phyloP scores from a whole-genome alignment of 2,329 filamentous ascomycete genomes.

The Corinectria fuckeliana region DNA sequence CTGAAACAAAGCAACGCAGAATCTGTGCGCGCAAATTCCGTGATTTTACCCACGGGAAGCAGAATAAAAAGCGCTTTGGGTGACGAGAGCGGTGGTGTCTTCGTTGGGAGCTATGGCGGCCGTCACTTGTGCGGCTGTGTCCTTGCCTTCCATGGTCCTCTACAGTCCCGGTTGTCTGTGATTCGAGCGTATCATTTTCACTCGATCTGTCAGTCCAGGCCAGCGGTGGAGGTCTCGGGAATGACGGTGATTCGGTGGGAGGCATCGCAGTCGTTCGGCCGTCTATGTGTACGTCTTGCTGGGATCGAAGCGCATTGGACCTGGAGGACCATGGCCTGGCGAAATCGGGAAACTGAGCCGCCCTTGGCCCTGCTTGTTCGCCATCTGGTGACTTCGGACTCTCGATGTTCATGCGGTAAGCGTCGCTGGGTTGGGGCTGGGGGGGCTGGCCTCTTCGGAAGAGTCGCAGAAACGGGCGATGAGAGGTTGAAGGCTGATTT shows the following conservation, averaged over 20 bases:
- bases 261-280: not conserved
- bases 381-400: slow-evolving; percentile 55
- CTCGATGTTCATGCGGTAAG: slow-evolving; percentile 39
- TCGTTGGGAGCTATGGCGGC: not conserved
- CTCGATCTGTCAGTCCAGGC: not conserved
- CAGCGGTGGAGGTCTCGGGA: not conserved
- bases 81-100: slow-evolving; percentile 20
- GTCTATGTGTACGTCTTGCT: slow-evolving; percentile 18
- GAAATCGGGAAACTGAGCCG: slow-evolving; percentile 2
- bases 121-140: not conserved
- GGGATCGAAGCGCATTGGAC: slow-evolving; percentile 29
- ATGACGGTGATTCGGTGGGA: not conserved
- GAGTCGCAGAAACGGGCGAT: slow-evolving; percentile 27
- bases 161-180: slow-evolving; percentile 1
- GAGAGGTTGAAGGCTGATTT: slow-evolving; percentile 1
- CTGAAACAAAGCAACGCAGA: slow-evolving; percentile 69
- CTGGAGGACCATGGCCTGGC: slow-evolving; percentile 5
- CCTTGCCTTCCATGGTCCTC: not conserved
- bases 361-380: not conserved
- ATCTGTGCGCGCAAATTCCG: slow-evolving; percentile 61
- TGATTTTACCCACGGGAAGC: slow-evolving; percentile 63
- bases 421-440: slow-evolving; percentile 17
- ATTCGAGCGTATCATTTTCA: not conserved
- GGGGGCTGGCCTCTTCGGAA: slow-evolving; percentile 27
- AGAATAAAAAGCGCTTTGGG: slow-evolving; percentile 58